Evolutionary conservation across 2,329 filamentous ascomycete species (phyloP).

Genomic region (Ophiostoma sp.): DNA sequence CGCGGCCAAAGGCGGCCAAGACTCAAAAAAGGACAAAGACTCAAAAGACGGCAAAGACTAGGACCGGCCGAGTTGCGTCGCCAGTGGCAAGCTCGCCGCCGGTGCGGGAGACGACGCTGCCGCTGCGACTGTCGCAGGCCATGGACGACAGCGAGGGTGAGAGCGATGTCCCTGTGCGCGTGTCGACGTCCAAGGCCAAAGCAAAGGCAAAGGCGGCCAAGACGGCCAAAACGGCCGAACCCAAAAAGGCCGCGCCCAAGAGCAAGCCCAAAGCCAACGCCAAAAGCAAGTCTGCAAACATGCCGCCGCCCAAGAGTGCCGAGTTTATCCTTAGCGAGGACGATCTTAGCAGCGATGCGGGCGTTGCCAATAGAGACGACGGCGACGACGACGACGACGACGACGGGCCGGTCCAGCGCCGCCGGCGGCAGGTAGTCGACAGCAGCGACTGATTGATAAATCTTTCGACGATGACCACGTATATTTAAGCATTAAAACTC

Average conservation of each 20-base stretch:
- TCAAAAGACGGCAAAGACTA: background rate
- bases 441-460: background rate
- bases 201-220: background rate
- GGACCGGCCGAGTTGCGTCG: background rate
- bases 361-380: background rate
- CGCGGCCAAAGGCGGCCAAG: background rate
- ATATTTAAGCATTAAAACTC: no score
- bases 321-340: constrained; percentile 20
- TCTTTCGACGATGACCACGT: background rate
- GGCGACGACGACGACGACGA: background rate
- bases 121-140: constrained; percentile 25
- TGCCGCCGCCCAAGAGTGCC: constrained; percentile 21
- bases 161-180: constrained; percentile 17
- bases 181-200: background rate
- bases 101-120: constrained; percentile 19
- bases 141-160: constrained; percentile 20
- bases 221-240: background rate
- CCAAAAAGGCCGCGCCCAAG: constrained; percentile 5
- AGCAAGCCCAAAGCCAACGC: background rate
- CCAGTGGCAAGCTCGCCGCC: constrained; percentile 6
- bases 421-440: background rate
- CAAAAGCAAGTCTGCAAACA: background rate
- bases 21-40: background rate
- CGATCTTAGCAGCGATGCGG: constrained; percentile 16
- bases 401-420: background rate